Evolutionary conservation across 2,329 filamentous ascomycete genomes (phyloP).

Genomic region (Diplocarpon rosae): DNA sequence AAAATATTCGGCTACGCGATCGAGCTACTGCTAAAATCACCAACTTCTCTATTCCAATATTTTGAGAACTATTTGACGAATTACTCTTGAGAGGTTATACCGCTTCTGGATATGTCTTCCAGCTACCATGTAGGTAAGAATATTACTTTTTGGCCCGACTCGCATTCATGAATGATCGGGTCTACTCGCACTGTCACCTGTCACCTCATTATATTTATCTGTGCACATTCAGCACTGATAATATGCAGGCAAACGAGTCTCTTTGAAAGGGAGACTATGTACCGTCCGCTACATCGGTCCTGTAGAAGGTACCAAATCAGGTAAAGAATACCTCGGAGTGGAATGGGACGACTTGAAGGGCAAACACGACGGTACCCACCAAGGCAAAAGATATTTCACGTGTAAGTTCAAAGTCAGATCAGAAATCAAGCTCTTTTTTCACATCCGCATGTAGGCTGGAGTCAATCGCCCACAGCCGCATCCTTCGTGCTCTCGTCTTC

Average conservation of each 20-base stretch:
- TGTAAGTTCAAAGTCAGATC: conserved; percentile 43
- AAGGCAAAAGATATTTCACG: conserved; percentile 68
- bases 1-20: conserved; percentile 12
- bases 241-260: conserved; percentile 60
- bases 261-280: conserved; percentile 65
- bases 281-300: conserved; percentile 76
- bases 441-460: conserved; percentile 36
- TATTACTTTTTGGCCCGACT: background rate
- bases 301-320: conserved; percentile 55
- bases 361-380: conserved; percentile 81
- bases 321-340: conserved; percentile 76
- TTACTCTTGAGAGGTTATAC: background rate
- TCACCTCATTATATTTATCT: background rate
- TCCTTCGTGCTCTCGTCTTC: conserved; percentile 80
- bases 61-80: too few relatives aligned
- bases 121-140: conserved; percentile 4
- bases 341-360: conserved; percentile 93
- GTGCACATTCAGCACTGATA: background rate
- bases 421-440: conserved; percentile 1
- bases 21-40: conserved; percentile 6
- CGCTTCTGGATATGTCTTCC: background rate
- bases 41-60: background rate
- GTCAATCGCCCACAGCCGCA: conserved; percentile 56
- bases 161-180: background rate
- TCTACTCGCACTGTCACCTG: background rate